Percentiles rank a stretch among this genome's conserved stretches.
Evolutionary conservation across 2,329 filamentous ascomycete genomes (phyloP).

Genomic region (Chrysoporthe puriensis): DNA sequence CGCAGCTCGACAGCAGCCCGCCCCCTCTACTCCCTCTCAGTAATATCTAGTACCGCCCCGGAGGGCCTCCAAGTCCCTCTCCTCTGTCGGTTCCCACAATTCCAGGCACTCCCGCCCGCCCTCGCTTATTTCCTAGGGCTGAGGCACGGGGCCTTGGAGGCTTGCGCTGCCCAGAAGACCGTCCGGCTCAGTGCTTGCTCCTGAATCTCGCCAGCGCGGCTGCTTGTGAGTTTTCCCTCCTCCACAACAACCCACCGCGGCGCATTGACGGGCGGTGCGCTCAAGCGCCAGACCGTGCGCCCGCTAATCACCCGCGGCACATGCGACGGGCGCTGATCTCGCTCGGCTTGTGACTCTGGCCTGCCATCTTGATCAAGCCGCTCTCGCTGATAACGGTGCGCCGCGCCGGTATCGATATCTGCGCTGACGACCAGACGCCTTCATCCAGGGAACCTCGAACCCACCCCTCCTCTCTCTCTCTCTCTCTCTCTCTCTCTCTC

Average conservation of each 20-base stretch:
- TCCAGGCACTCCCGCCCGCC: background rate
- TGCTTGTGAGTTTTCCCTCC: background rate
- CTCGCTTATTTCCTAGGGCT: slow-evolving; percentile 16
- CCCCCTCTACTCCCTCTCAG: background rate
- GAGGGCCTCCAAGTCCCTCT: background rate
- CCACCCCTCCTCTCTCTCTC: slow-evolving; percentile 9
- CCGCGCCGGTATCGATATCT: slow-evolving; percentile 4
- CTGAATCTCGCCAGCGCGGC: background rate
- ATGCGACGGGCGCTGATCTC: background rate
- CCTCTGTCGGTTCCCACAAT: slow-evolving; percentile 14
- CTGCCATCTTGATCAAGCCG: background rate
- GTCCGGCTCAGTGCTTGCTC: background rate
- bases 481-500: background rate
- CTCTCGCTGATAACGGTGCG: slow-evolving; percentile 18
- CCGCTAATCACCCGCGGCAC: slow-evolving; percentile 8
- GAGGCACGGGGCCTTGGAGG: background rate
- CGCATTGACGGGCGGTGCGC: slow-evolving; percentile 5
- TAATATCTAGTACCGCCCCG: background rate
- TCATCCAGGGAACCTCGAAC: slow-evolving; percentile 5
- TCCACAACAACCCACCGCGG: background rate
- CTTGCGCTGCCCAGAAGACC: background rate
- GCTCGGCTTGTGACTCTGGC: background rate
- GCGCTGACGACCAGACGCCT: slow-evolving; percentile 9
- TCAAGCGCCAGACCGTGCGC: slow-evolving; percentile 1
- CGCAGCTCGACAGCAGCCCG: background rate